Percentiles rank a stretch among this genome's conserved stretches.
These are phyloP conservation scores for Ophiostoma sp. DNA, from an alignment of 2,329 filamentous ascomycete species.

Conservation along the genomic window DNA sequence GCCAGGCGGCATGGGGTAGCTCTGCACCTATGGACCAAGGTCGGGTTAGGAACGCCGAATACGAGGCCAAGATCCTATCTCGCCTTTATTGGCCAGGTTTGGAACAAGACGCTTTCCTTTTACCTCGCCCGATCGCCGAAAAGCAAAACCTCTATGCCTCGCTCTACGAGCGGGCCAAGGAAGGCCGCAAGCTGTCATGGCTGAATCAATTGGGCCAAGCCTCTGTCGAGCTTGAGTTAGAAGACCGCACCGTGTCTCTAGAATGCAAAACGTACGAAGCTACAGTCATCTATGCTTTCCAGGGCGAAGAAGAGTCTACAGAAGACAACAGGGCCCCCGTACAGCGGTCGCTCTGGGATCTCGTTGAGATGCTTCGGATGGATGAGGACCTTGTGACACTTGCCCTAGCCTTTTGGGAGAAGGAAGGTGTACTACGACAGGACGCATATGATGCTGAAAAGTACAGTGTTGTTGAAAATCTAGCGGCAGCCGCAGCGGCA, in stretches of 20 bases:
- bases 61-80: constrained; percentile 81
- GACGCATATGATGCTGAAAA: constrained; percentile 41
- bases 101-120: constrained; percentile 60
- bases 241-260: constrained; percentile 68
- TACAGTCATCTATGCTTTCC: constrained; percentile 79
- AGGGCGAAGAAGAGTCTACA: constrained; percentile 36
- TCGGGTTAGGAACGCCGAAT: constrained; percentile 33
- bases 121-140: constrained; percentile 53
- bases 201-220: constrained; percentile 75
- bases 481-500: constrained; percentile 18
- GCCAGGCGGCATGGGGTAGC: constrained; percentile 26
- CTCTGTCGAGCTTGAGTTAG: constrained; percentile 72
- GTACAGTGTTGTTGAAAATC: constrained; percentile 63
- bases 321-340: constrained; percentile 31
- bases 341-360: constrained; percentile 46
- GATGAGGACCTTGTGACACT: constrained; percentile 64
- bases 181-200: constrained; percentile 83
- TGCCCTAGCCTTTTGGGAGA: constrained; percentile 67
- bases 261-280: constrained; percentile 81
- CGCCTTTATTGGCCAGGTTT: constrained; percentile 89
- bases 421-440: constrained; percentile 56
- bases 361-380: constrained; percentile 58
- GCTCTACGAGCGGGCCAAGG: constrained; percentile 74
- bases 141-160: constrained; percentile 66
- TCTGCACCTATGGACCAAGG: background rate